Base-by-base conservation (phyloP, 1,139 yeast genomes). In the Suzukiozyma palmioleophila region DNA sequence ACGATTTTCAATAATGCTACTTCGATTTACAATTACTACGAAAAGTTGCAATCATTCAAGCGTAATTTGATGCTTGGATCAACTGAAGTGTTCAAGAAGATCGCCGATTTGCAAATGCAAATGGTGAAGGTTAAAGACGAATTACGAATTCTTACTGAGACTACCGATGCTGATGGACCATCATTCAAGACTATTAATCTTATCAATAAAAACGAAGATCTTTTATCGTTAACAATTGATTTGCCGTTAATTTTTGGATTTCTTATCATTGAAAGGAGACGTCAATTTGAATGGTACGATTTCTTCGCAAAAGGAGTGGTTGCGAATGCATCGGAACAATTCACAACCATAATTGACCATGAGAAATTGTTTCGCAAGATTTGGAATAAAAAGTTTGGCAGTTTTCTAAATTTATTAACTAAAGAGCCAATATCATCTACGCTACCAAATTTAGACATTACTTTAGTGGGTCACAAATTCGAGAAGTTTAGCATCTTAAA, bases 221-320 rank as follows among this genome's bases (percentile, higher is more conserved):
- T 65, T 39, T 55, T 78, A 11, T 71, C 81, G 1, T 53, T 75
- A 12, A 81, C 87, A 2, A 73, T 81, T 13, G 96, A 88, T 54
- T 57, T 89, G 38, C 97, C 97, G 0, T 62, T 87, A 31, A 62
- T 88, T 1, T 87, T 86, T 56, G 97, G 97, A 1, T 74, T 85
- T 24, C 72, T 81, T 55, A 55, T 87, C 18, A 74, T 89, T 33
- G 96, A 90, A 52, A 70, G 69, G 36, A 61, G 84, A 40, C 73
- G 95, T 39, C 81, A 92, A 45, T 64, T 66, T 33, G 80, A 79
- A 46, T 87, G 95, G 94, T 64, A 73, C 21, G 72, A 72, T 37
- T 69, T 69, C 45, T 75, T 75, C 37, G 59, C 84, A 32, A 71
- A 73, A 41, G 72, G 73, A 1, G 55, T 78, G 1, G 73, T 75